Conservation (phyloP, 106 monocot species). For the Platanthera zijinensis region DNA sequence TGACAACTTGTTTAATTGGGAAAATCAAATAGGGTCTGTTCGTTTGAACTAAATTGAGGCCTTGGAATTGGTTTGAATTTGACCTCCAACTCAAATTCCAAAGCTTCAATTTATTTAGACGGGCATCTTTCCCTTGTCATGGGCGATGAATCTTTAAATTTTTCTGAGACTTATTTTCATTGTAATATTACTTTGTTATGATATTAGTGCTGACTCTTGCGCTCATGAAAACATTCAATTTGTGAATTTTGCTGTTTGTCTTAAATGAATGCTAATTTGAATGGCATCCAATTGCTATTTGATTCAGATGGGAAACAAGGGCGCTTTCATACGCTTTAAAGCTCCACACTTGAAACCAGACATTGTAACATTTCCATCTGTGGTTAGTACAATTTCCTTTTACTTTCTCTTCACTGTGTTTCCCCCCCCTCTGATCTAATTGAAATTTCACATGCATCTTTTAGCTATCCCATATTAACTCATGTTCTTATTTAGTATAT, state of each 20-base stretch:
- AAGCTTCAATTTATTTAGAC: not conserved
- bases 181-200: not conserved
- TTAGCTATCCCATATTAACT: not conserved
- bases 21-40: too few relatives aligned
- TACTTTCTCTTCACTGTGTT: not conserved
- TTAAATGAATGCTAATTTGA: not conserved
- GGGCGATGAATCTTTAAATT: too few relatives aligned
- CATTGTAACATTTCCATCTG: constrained; percentile 76
- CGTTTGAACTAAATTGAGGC: not conserved
- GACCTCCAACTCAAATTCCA: not conserved
- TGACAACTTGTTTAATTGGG: not conserved
- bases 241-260: not conserved
- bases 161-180: not conserved
- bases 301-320: constrained; percentile 95
- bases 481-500: not conserved
- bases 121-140: not conserved
- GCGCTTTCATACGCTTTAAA: constrained; percentile 73
- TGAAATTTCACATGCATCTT: not conserved
- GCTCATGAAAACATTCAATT: not conserved
- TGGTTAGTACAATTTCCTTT: constrained; percentile 33
- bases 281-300: constrained; percentile 4
- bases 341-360: constrained; percentile 78
- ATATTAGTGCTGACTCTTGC: not conserved
- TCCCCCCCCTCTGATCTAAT: not conserved
- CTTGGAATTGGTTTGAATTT: not conserved